Base-by-base conservation (phyloP, 495 filamentous ascomycete genomes). In the Neurospora sp. region DNA sequence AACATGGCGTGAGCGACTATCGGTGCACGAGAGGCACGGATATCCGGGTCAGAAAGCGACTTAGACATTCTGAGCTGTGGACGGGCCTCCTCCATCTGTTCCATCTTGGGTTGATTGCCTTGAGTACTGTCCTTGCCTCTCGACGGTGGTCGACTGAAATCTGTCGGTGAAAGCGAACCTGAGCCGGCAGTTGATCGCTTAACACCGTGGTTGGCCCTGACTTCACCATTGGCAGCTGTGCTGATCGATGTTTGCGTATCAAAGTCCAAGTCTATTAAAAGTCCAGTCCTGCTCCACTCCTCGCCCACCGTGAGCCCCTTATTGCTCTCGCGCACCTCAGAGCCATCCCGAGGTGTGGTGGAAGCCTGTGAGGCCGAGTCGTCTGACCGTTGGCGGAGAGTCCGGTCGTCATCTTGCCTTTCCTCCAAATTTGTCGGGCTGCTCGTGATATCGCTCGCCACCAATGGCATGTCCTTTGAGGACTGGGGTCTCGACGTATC, bases 401-500 rank as follows among this genome's bases (percentile, higher is more conserved):
- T 80, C 11, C 20, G 62, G 14, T 78, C 74, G 44, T 80, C 79
- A 42, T 80, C 79, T 38, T 76, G 74, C 8, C 10, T 18, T 4
- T 39, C 41, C 1, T 20, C 16, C 6, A 54, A 37, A 16, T 44
- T 71, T 2, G 40, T n/a, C 2, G 37, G 46, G 3, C 40, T 72
- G 69, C 73, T 75, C 1, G 44, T n/a, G 10, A 70, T 27, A 27
- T 78, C 72, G 4, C 59, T 72, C 4, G 69, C 38, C 7, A 70
- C 54, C 12, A 79, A 69, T 3, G 76, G 70, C 10, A 76, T 6
- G 37, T 79, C 83, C 69, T 82, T 83, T 20, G 80, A 79, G 23
- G 83, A 83, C 46, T 85, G 84, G 3, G 83, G 82, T 23, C 83
- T 80, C 2, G 84, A 85, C 4, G 84, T 85, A 70, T 86, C 83